Evolutionary conservation across 2,329 filamentous ascomycete species (phyloP).

Genomic region (Tolypocladium tundrense): DNA sequence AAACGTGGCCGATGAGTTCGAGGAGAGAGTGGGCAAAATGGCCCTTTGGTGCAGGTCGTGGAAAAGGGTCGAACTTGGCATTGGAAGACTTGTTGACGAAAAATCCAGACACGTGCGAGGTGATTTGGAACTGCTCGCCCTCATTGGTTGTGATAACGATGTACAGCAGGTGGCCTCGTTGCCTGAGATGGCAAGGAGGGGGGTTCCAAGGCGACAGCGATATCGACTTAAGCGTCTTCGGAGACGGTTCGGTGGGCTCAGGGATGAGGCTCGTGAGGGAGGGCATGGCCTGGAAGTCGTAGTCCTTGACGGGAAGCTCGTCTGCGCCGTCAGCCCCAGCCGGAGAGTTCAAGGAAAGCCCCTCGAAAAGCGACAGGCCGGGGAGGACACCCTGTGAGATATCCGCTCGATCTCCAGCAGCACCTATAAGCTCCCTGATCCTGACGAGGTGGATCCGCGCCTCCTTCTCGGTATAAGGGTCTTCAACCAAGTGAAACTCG

Average conservation of each 20-base stretch:
- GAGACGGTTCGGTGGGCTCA: slow-evolving; percentile 52
- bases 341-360: slow-evolving; percentile 47
- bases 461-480: slow-evolving; percentile 97
- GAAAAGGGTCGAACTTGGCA: slow-evolving; percentile 86
- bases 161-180: slow-evolving; percentile 88
- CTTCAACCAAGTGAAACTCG: slow-evolving; percentile 74
- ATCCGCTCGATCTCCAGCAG: slow-evolving; percentile 80
- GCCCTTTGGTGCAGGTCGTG: slow-evolving; percentile 67
- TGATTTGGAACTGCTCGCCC: slow-evolving; percentile 90
- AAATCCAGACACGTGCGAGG: slow-evolving; percentile 87
- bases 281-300: slow-evolving; percentile 64
- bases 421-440: slow-evolving; percentile 85
- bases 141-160: slow-evolving; percentile 83
- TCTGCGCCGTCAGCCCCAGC: slow-evolving; percentile 14
- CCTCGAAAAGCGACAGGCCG: slow-evolving; percentile 79
- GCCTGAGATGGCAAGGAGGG: slow-evolving; percentile 79
- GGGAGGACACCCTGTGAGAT: slow-evolving; percentile 76
- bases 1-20: slow-evolving; percentile 66
- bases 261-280: slow-evolving; percentile 65
- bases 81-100: slow-evolving; percentile 96
- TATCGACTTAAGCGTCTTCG: slow-evolving; percentile 85
- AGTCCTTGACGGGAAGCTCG: slow-evolving; percentile 48
- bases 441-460: slow-evolving; percentile 88
- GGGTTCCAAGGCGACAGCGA: slow-evolving; percentile 93
- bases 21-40: slow-evolving; percentile 78